Evolutionary conservation across 345 rosid species (phyloP).

Genomic region (Zanthoxylum bungeanum): DNA sequence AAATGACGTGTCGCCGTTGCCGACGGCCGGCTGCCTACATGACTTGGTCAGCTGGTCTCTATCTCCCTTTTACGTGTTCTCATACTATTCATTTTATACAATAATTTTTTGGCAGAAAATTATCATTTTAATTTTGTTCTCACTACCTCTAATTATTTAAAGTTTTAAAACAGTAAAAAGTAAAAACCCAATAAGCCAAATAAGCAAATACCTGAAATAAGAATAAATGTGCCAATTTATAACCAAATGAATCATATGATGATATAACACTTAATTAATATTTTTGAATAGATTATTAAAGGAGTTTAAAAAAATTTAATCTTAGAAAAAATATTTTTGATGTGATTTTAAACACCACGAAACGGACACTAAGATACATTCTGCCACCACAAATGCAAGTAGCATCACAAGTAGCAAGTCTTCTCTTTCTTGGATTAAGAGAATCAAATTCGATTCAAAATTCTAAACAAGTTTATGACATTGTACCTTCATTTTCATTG

Average conservation of each 20-base stretch:
- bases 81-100: not conserved
- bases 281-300: no score
- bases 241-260: slow-evolving; percentile 18
- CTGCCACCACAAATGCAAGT: slow-evolving; percentile 13
- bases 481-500: slow-evolving; percentile 14
- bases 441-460: slow-evolving; percentile 16
- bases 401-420: slow-evolving; percentile 7
- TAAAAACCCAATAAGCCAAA: not conserved
- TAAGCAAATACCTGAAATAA: not conserved
- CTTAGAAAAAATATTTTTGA: no score
- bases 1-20: slow-evolving; percentile 5
- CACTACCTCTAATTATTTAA: not conserved
- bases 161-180: not conserved
- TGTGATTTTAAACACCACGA: no score
- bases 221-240: not conserved
- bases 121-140: not conserved
- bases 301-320: no score
- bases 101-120: not conserved
- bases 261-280: no score
- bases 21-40: slow-evolving; percentile 14
- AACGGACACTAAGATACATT: slow-evolving; percentile 4
- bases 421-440: not conserved
- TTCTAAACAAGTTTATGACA: slow-evolving; percentile 6
- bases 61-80: not conserved
- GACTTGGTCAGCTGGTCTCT: slow-evolving; percentile 1